Evolutionary conservation across 192 early-diverging fungal genomes (phyloP).

Genomic region (Coemansia sp.): DNA sequence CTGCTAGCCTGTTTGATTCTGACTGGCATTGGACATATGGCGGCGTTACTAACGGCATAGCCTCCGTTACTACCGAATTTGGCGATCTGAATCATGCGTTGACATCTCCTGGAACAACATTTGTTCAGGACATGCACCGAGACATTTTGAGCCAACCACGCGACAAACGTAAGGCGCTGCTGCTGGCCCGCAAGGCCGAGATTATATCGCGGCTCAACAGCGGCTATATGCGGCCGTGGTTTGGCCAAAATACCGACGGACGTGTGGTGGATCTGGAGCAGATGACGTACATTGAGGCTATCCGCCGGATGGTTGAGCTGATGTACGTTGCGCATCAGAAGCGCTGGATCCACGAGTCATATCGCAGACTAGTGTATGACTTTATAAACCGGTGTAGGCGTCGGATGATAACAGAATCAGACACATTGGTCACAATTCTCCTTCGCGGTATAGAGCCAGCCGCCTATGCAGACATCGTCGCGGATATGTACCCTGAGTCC

Average conservation of each 20-base stretch:
- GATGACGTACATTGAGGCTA: slow-evolving; percentile 92
- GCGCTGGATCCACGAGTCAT: slow-evolving; percentile 80
- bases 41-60: slow-evolving; percentile 71
- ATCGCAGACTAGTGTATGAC: slow-evolving; percentile 58
- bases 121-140: slow-evolving; percentile 81
- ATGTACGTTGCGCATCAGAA: slow-evolving; percentile 73
- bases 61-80: slow-evolving; percentile 82
- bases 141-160: slow-evolving; percentile 80
- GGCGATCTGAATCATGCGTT: slow-evolving; percentile 94
- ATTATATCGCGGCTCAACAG: slow-evolving; percentile 76
- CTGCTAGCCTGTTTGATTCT: slow-evolving; percentile 73
- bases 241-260: slow-evolving; percentile 80
- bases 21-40: slow-evolving; percentile 86
- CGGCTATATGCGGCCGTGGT: slow-evolving; percentile 82
- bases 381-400: slow-evolving; percentile 63
- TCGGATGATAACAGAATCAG: slow-evolving; percentile 38
- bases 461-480: slow-evolving; percentile 18
- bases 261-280: slow-evolving; percentile 76
- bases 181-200: slow-evolving; percentile 73
- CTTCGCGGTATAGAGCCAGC: not conserved
- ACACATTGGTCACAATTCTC: not conserved
- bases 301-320: slow-evolving; percentile 76
- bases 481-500: slow-evolving; percentile 8
- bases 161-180: slow-evolving; percentile 70
- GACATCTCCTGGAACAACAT: slow-evolving; percentile 73